Base-by-base conservation (phyloP, 331 rosid species). In the Quercus lobata region DNA sequence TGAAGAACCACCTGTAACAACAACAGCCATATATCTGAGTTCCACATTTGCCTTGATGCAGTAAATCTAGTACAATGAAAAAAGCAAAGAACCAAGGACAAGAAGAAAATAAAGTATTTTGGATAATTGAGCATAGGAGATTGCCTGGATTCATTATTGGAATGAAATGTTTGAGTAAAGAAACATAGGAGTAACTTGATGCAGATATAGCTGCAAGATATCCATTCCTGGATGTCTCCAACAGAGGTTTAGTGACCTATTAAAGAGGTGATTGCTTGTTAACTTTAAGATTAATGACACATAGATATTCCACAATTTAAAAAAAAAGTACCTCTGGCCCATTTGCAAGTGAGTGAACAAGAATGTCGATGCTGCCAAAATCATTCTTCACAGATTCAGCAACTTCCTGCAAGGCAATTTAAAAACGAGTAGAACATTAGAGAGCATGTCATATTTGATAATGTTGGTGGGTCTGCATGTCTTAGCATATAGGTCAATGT, bases 261-360 rank as follows among this genome's bases (percentile, higher is more conserved):
- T 68, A 76, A 46, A 76, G 22, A 80, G 57, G 46, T 57, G 16
- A 80, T 11, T 27, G 54, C 29, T 71, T 44, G 72, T 71, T 72
- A 53, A 77, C 1, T 44, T 54, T 57, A 9, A 52, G 35, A 55
- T 15, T 77, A 55, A 79, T 62, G 61, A 29, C 24, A 70, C 35
- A 57, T 2, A 78, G 58, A 71, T 61, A 70, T 32, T 74, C 65
- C 8, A 35, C 24, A 6, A 29, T 7, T 7, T 5, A 65, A 53
- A 77, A 2, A 4, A 1, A 77, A 46, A 10, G 54, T 84, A 92
- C 98, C 94, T 94, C 98, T 18, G 98, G 98, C 76, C 93, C 97
- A 83, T 94, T 94, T 57, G 98, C 98, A 84, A 94, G 97, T 16
- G 98, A 94, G 85, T 94, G 98, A 84, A 94, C 98, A 78, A 94